These are phyloP conservation scores for Aspergillus melleus DNA, from an alignment of 2,329 filamentous ascomycete species.

Conservation along the genomic window DNA sequence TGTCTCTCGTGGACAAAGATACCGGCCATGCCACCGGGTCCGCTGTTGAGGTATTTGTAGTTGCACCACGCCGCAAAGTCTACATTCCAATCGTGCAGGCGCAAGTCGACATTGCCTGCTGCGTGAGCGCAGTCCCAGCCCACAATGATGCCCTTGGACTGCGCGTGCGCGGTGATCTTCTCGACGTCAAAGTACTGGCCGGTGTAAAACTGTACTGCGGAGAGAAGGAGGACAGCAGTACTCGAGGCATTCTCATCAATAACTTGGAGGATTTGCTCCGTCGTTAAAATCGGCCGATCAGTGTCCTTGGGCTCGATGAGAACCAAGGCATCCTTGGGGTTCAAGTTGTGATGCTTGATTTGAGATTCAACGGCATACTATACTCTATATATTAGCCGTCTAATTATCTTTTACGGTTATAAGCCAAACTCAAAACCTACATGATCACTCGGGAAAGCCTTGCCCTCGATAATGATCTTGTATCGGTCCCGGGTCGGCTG, in stretches of 20 bases:
- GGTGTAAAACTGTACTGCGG: conserved; percentile 89
- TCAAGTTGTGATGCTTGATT: conserved; percentile 67
- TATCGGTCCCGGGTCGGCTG: conserved; percentile 63
- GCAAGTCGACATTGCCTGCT: conserved; percentile 76
- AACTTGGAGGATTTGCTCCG: conserved; percentile 66
- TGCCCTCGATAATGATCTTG: conserved; percentile 87
- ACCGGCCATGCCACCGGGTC: conserved; percentile 77
- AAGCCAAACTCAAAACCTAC: conserved; percentile 44
- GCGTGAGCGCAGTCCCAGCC: conserved; percentile 91
- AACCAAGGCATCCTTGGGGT: conserved; percentile 69
- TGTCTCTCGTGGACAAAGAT: conserved; percentile 78
- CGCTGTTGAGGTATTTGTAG: conserved; percentile 91
- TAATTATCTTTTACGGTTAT: not conserved
- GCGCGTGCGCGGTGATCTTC: conserved; percentile 75
- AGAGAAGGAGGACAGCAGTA: conserved; percentile 75
- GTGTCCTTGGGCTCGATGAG: conserved; percentile 65
- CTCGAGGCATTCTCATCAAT: conserved; percentile 74
- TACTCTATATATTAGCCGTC: conserved; percentile 11
- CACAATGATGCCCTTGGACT: conserved; percentile 67
- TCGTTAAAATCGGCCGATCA: conserved; percentile 62
- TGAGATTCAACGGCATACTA: conserved; percentile 84
- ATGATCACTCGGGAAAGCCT: conserved; percentile 86
- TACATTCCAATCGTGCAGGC: conserved; percentile 83
- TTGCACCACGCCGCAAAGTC: conserved; percentile 93
- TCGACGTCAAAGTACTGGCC: conserved; percentile 85